Base-by-base conservation (phyloP, 495 filamentous ascomycete species). In the Hypoxylon crocopeplum region DNA sequence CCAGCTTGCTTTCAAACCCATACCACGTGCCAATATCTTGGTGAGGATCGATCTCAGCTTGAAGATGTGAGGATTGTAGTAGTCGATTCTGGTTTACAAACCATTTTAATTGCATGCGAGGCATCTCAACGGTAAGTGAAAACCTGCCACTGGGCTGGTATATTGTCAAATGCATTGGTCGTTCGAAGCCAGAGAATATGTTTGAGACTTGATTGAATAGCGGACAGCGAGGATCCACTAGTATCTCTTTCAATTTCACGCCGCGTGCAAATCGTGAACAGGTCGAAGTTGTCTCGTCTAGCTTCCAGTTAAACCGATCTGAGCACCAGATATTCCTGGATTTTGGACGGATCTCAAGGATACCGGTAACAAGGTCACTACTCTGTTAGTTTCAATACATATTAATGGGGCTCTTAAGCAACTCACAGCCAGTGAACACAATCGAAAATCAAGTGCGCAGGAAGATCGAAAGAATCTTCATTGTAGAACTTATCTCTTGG, bases 381-480 rank as follows among this genome's bases (percentile, higher is more conserved):
- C 5, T 12, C 13, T 15, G 32, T 63, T 27, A 63, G 53, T 10
- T 5, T 6, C 17, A 6, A 24, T 20, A 32, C 7, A 16, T 21
- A 8, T 1, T 2, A 12, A 0, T 2, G 19, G 5, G 19, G 32
- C 59, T 3, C 25, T 21, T 24, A 1, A 2, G 6, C 29, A 17
- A 53, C 60, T 58, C 22, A 63, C 60, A 87, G 66, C 86, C 87
- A 90, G 61, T 90, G 87, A 1, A 80, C 59, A 40, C 75, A 82
- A 15, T 80, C 65, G 1, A 75, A 36, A 2, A 84, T 30, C 6
- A 89, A 67, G 1, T 67, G 34, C 0, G 25, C 41, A 2, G 87
- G 85, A 16, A 88, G 70, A 56, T 86, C 83, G 15, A 69, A 75
- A 0, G 6, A 7, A 3, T 15, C 21, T 1, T 19, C 32, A 12